These are phyloP conservation scores for Septoria linicola DNA, from an alignment of 2,329 filamentous ascomycete genomes.

Conservation along the genomic window DNA sequence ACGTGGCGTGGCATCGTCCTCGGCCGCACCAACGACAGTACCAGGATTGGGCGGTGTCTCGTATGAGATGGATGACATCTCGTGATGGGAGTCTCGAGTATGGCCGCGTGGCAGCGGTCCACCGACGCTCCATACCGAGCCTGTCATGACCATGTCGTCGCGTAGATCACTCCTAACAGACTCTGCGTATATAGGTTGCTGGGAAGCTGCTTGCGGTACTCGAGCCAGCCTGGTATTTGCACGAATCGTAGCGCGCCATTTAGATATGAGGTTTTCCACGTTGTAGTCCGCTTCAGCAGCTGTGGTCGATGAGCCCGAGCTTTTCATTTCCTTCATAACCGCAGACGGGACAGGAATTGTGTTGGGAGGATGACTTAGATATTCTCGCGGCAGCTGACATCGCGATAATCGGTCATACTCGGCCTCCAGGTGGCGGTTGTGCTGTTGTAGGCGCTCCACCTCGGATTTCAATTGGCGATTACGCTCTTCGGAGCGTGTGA, in stretches of 20 bases:
- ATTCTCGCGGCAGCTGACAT: slow-evolving; percentile 38
- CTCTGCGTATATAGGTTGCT: slow-evolving; percentile 13
- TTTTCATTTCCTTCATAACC: slow-evolving; percentile 39
- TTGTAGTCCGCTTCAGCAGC: slow-evolving; percentile 31
- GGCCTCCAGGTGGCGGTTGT: slow-evolving; percentile 44
- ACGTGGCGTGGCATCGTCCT: slow-evolving; percentile 19
- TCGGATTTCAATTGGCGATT: slow-evolving; percentile 40
- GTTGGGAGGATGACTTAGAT: slow-evolving; percentile 36
- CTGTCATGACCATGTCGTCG: slow-evolving; percentile 33
- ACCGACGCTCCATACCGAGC: slow-evolving; percentile 29
- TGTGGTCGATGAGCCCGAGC: slow-evolving; percentile 14
- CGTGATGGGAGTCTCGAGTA: slow-evolving; percentile 6
- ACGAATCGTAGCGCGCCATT: slow-evolving; percentile 33
- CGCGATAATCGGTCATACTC: slow-evolving; percentile 38
- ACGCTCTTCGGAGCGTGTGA: slow-evolving; percentile 43
- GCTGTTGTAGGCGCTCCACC: slow-evolving; percentile 43
- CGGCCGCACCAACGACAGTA: slow-evolving; percentile 27
- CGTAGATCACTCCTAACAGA: slow-evolving; percentile 6
- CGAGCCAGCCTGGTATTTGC: slow-evolving; percentile 23
- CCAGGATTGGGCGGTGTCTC: slow-evolving; percentile 35
- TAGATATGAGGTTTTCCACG: slow-evolving; percentile 31
- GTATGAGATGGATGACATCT: slow-evolving; percentile 24
- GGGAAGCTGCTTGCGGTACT: slow-evolving; percentile 1
- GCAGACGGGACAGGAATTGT: slow-evolving; percentile 40
- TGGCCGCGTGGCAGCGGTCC: slow-evolving; percentile 28